Conservation (phyloP, 2,329 filamentous ascomycete species). For the Hypoxylon sp. region DNA sequence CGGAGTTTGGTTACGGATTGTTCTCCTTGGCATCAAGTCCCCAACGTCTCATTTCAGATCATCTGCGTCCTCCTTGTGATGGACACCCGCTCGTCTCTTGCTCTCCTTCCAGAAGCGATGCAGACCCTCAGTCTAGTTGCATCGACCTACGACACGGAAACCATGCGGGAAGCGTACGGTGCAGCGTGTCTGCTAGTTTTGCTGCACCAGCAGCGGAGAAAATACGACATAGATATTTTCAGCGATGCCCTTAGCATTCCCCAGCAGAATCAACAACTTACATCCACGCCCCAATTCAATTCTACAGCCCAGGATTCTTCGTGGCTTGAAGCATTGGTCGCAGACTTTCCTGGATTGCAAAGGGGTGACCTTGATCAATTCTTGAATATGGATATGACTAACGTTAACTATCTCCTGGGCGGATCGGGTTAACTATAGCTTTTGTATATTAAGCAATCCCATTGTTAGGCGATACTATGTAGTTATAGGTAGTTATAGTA, state of each 20-base stretch:
- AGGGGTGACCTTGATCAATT: conserved; percentile 13
- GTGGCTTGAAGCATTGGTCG: conserved; percentile 14
- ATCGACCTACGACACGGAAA: conserved; percentile 7
- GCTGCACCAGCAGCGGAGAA: conserved; percentile 10
- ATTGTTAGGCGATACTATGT: not conserved
- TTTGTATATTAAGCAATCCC: not conserved
- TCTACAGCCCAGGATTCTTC: not conserved
- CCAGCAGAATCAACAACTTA: conserved; percentile 1
- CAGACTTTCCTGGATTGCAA: conserved; percentile 4
- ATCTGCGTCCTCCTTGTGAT: conserved; percentile 8
- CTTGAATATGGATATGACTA: conserved; percentile 11
- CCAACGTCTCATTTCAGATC: conserved; percentile 9
- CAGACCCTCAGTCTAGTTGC: conserved; percentile 7
- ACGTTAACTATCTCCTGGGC: conserved; percentile 7
- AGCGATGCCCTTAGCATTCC: not conserved
- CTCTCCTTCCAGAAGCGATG: conserved; percentile 7
- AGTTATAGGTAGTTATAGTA: no score
- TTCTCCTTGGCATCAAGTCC: conserved; percentile 11
- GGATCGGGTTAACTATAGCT: not conserved
- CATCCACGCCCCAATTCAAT: not conserved
- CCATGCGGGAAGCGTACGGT: conserved; percentile 7
- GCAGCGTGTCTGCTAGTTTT: conserved; percentile 5
- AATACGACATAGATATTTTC: conserved; percentile 5
- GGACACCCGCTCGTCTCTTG: conserved; percentile 7
- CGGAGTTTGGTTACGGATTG: conserved; percentile 1